A percentile compares a stretch with the other conserved stretches of the same genome.
phyloP scores from a whole-genome alignment of 192 early-diverging fungal genomes.

The Rhizoclosmatium sp. region DNA sequence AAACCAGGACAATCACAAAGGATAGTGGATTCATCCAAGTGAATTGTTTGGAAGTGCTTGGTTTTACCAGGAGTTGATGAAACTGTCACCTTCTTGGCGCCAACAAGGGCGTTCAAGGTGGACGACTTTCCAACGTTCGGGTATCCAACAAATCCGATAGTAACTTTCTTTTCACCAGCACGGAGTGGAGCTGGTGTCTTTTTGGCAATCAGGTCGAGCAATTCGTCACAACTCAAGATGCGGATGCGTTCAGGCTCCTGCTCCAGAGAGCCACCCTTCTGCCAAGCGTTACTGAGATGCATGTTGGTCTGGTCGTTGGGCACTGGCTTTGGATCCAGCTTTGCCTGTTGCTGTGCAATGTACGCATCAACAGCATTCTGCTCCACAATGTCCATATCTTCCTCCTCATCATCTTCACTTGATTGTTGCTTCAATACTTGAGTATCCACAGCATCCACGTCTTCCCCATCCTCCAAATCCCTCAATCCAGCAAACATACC shows the following conservation, averaged over 20 bases:
- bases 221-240: slow-evolving; percentile 72
- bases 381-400: slow-evolving; percentile 52
- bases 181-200: slow-evolving; percentile 61
- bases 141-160: slow-evolving; percentile 97
- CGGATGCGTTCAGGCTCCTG: slow-evolving; percentile 58
- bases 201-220: slow-evolving; percentile 67
- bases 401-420: slow-evolving; percentile 25
- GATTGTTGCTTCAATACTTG: slow-evolving; percentile 33
- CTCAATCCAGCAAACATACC: slow-evolving; percentile 30
- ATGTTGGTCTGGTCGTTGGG: slow-evolving; percentile 32
- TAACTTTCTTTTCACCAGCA: slow-evolving; percentile 61
- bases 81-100: slow-evolving; percentile 93
- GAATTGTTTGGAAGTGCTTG: slow-evolving; percentile 99
- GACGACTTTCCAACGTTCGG: slow-evolving; percentile 99
- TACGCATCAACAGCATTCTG: slow-evolving; percentile 57
- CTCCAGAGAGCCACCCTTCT: slow-evolving; percentile 46
- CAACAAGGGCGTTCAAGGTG: slow-evolving; percentile 96
- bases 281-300: slow-evolving; percentile 37
- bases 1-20: slow-evolving; percentile 99
- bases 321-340: not conserved
- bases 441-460: slow-evolving; percentile 29
- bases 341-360: slow-evolving; percentile 4
- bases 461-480: slow-evolving; percentile 29
- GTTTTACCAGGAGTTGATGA: slow-evolving; percentile 98
- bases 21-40: slow-evolving; percentile 81